Evolutionary conservation across 176 grass and related monocot species (phyloP), one percentile per base, ranked within the genome.

Genomic region (Raddia distichophylla): DNA sequence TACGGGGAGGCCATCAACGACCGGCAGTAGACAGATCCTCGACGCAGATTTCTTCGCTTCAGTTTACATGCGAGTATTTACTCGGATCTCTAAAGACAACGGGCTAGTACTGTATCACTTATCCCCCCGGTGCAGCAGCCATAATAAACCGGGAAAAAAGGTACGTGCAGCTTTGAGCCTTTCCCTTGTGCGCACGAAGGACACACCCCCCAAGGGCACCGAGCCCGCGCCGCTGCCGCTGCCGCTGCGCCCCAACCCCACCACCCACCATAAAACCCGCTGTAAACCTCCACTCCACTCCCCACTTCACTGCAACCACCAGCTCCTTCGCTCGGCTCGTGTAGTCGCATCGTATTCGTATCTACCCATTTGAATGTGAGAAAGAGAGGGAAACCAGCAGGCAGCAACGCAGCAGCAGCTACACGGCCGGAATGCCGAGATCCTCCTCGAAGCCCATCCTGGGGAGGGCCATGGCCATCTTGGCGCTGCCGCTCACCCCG

Each of bases 291-390:
- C 27, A 27, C 27, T 22, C 52, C 20, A 17, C 73, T 7, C 43
- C 60, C 9, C 78, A 12, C 63, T 32, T 50, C 73, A 14, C 85
- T 71, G 35, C 84, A 60, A 8, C 32, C 15, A 22, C 64, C 48
- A 54, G 34, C 62, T 16, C 60, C 43, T 13, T 12, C 51, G 40
- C 50, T 49, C 37, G 37, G 37, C 37, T 40, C 37, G 3, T 40
- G 4, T 40, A 40, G 3, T 40, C 37, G 60, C 27, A 27, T 27
- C 37, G 60, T 15, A 1, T 59, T 27, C 37, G 60, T 15, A 1
- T 59, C 74, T 20, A 16, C 47, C 40, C 66, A 54, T 74, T 94
- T 87, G 83, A 89, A 94, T 88, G 86, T 91, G 89, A 91, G 75
- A 78, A 89, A 84, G 89, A 84, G 92, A 89, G 86, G 89, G 92